phyloP scores from a whole-genome alignment of 2,329 filamentous ascomycete species.

The Stagonosporopsis rhizophila region DNA sequence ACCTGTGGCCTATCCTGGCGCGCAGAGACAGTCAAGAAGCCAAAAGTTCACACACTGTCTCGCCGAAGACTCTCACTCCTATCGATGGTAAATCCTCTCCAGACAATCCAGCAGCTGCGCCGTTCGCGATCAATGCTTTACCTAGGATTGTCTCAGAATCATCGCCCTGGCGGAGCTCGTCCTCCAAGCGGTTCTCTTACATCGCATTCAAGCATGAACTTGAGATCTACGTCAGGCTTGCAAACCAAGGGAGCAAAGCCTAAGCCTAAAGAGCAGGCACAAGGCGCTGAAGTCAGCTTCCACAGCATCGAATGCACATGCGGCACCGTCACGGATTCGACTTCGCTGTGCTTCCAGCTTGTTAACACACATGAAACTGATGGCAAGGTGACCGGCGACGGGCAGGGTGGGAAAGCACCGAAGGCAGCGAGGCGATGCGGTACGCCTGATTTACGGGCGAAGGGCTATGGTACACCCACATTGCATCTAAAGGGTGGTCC shows the following conservation, averaged over 20 bases:
- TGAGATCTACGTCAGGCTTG: conserved; percentile 19
- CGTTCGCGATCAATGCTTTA: conserved; percentile 23
- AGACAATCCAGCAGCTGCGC: conserved; percentile 24
- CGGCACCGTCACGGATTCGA: conserved; percentile 20
- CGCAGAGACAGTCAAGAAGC: conserved; percentile 17
- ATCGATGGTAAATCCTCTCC: conserved; percentile 21
- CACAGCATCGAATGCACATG: conserved; percentile 32
- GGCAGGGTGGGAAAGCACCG: background rate
- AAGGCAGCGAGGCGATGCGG: conserved; percentile 11
- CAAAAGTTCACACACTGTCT: background rate
- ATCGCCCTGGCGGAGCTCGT: background rate
- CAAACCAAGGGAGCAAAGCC: conserved; percentile 11
- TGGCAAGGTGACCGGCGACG: background rate
- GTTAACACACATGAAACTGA: conserved; percentile 14
- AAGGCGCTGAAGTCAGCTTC: conserved; percentile 28
- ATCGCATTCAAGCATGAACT: conserved; percentile 19
- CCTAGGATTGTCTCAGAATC: background rate
- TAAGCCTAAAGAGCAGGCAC: conserved; percentile 21
- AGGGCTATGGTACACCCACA: conserved; percentile 26
- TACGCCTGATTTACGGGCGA: conserved; percentile 22
- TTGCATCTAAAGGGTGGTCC: conserved; percentile 20
- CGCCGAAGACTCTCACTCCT: conserved; percentile 18
- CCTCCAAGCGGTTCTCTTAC: background rate
- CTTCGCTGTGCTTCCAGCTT: conserved; percentile 34
- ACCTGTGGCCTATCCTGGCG: conserved; percentile 35